Base-by-base conservation (phyloP, 805 yeast species). In the Lipomyces mesembrius region DNA sequence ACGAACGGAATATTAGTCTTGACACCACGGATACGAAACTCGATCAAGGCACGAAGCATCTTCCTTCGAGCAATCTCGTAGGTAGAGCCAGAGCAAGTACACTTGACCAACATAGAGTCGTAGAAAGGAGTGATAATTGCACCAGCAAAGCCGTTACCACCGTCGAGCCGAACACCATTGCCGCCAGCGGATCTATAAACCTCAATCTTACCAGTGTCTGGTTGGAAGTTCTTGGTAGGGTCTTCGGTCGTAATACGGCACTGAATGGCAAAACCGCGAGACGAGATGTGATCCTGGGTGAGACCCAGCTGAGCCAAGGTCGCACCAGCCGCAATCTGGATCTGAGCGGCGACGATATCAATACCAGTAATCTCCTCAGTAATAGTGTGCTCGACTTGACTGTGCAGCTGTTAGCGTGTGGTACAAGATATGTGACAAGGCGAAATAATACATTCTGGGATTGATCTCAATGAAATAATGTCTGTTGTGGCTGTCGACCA, bases 201-300 rank as follows among this genome's bases (percentile, higher is more conserved):
- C 80, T 94, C 99, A 75, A 94, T 90, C 80, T 93, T 92, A 78
- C 99, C 99, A 2, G 98, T 95, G 78, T 94, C 99, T 17, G 99
- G 99, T 81, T 91, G 98, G 88, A 94, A 94, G 77, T 90, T 91
- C 82, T 93, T 93, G 61, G 96, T 78, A 12, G 99, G 98, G 78
- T 94, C 99, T 80, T 95, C 99, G 61, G 99, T 94, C 66, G 98
- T 94, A 82, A 95, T 95, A 84, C 99, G 92, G 83, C 99, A 94
- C 83, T 95, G 99, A 74, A 95, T 95, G 51, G 99, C 98, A 77
- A 93, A 94, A 25, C 99, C 99, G 77, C 98, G 87, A 60, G 97
- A 89, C 65, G 97, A 90, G 81, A 95, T 92, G 77, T 90, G 89
- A 80, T 94, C 97, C 82, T 95, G 99, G 73, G 93, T 83, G 70